Base-by-base conservation (phyloP, 352 stramenopile genomes). In the Phytophthora tentaculata region DNA sequence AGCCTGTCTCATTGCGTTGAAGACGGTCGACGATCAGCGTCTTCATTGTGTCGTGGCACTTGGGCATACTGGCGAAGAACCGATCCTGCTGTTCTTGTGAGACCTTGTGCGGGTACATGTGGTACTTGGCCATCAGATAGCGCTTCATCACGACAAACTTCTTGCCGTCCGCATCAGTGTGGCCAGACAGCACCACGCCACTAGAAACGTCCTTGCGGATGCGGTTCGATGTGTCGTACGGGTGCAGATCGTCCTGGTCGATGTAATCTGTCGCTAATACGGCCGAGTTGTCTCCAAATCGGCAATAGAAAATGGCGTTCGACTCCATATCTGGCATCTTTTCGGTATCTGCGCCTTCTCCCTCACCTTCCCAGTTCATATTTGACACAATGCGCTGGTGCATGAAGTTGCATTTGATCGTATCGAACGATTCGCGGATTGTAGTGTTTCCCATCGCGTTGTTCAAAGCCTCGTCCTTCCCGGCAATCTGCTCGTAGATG, bases 371-470 rank as follows among this genome's bases (percentile, higher is more conserved):
- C 80, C 80, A 90, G 56, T 90, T 73, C 72, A 92, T 81, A 64
- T 79, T 91, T 35, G 84, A 90, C 20, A 92, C 76, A 53, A 91
- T 91, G 58, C 84, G 84, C 51, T 92, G 84, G 55, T 92, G 84
- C 77, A 92, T 86, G 44, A 91, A 91, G 61, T 91, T 90, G 69
- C 84, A 92, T 60, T 88, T 88, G 57, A 91, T 89, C 50, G 80
- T 81, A 63, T 91, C 84, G 41, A 89, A 90, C 28, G 79, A 88
- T 73, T 93, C 84, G 22, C 80, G 79, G 20, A 90, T 81, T 5
- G 81, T 88, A 23, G 88, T 78, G 58, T 62, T 86, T 32, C 83
- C 84, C 73, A 91, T 89, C 2, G 75, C 75, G 10, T 77, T 69
- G 39, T 80, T 79, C 9, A 90, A 56, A 9, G 73, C 76, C 37